Conservation (phyloP, 192 early-diverging fungal species). For the Linnemannia hyalina region DNA sequence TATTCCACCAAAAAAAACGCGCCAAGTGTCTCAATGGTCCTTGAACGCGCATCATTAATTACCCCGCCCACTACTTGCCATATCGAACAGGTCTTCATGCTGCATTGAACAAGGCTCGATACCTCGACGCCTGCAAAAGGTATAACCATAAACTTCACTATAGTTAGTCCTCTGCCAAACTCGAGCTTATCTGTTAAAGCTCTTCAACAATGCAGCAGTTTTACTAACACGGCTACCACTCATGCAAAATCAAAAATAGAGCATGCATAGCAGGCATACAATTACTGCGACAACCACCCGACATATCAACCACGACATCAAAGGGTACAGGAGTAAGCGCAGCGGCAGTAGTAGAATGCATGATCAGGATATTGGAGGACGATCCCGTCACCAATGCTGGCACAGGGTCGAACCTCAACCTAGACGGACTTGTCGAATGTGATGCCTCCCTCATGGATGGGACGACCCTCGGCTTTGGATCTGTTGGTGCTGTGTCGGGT, state of each 20-base stretch:
- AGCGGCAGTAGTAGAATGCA: conserved; percentile 47
- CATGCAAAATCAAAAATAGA: no score
- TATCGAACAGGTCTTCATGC: conserved; percentile 36
- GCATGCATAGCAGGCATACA: conserved; percentile 55
- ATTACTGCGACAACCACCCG: conserved; percentile 8
- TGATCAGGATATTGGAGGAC: conserved; percentile 59
- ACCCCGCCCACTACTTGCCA: not conserved
- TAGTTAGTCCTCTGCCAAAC: not conserved
- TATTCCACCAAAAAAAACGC: not conserved
- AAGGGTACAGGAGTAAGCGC: not conserved
- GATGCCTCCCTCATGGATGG: conserved; percentile 88
- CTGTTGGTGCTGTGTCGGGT: conserved; percentile 78
- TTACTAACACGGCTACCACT: no score
- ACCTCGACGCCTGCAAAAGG: conserved; percentile 50
- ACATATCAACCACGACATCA: not conserved
- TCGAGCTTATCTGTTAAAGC: not conserved
- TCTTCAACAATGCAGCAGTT: not conserved
- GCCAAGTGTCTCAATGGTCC: not conserved
- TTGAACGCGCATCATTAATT: not conserved
- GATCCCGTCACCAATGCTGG: conserved; percentile 62
- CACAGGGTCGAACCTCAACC: conserved; percentile 84
- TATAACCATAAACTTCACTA: not conserved
- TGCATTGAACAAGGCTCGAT: conserved; percentile 42
- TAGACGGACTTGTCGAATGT: conserved; percentile 82
- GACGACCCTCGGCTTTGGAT: conserved; percentile 76